Base-by-base conservation (phyloP, 352 stramenopile species). In the Pythium chondricola region DNA sequence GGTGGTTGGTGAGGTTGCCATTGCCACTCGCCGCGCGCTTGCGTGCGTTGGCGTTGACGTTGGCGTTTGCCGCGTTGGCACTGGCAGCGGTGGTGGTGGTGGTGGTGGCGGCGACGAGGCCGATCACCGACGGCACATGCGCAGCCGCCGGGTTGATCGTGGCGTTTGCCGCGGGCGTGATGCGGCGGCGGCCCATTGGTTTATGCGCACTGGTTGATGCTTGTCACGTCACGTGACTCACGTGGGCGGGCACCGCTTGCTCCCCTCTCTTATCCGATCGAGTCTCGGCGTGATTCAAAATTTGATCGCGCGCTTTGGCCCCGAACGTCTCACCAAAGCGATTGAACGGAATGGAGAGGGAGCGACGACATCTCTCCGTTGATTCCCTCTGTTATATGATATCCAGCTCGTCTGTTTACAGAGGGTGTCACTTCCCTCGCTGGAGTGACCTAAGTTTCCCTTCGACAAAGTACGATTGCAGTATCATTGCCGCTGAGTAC, bases 1-100 rank as follows among this genome's bases (percentile, higher is more conserved):
- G 79, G 65, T 83, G 79, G 63, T 90, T 90, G 47, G 79, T 90
- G 17, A 90, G 65, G 56, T 90, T 88, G 13, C 79, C 79, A 43
- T 90, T 88, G 39, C 74, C 76, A n/a, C 39, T 44, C 21, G 44
- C 20, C 8, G 38, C 9, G 38, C 17, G 29, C 13, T 33, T 33
- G 29, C 29, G 29, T 33, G 10, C 35, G 20, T 31, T 8, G 38
- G 40, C 49, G 39, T 11, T 21, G 29, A 33, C 13, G 29, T 33
- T 33, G 29, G 29, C 29, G 29, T 33, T 33, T 33, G 29, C 29
- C 7, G 13, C 13, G 4, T n/a, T 25, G 30, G 39, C 40, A 13
- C 13, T 46, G 11, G 31, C 40, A 6, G 40, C 25, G 39, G 8
- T 30, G 18, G 16, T 42, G n/a, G 35, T 31, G 21, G 16, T 13